Conservation (phyloP, 306 rosid species). For the Castanospermum australe region DNA sequence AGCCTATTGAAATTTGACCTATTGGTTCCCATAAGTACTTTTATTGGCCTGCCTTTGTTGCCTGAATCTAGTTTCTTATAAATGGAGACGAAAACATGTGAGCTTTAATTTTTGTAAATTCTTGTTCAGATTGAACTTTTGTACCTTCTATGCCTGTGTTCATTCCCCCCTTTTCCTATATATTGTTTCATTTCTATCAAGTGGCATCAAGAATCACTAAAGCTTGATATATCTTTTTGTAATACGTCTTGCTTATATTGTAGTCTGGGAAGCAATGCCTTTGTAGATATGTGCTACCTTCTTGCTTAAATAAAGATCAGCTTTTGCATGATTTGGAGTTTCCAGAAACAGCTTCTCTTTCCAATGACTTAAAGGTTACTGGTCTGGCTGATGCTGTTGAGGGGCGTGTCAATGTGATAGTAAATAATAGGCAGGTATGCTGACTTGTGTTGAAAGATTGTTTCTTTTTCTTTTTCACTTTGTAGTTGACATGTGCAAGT, state of each 20-base stretch:
- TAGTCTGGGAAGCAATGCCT: constrained; percentile 97
- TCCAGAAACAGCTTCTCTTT: constrained; percentile 59
- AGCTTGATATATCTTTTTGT: constrained; percentile 18
- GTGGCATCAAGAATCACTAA: constrained; percentile 22
- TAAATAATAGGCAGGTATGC: constrained; percentile 76
- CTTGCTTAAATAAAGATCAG: constrained; percentile 58
- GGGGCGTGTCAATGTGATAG: constrained; percentile 77
- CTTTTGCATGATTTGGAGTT: constrained; percentile 52
- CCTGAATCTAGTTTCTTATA: constrained; percentile 12
- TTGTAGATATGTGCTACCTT: constrained; percentile 77
- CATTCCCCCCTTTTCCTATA: not conserved
- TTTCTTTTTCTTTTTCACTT: constrained; percentile 11
- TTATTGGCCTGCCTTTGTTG: not conserved
- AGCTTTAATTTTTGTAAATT: not conserved
- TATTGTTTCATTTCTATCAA: constrained; percentile 6
- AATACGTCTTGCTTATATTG: constrained; percentile 26
- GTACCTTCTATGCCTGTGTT: not conserved
- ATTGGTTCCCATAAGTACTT: constrained; percentile 8
- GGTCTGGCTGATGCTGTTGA: constrained; percentile 90
- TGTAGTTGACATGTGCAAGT: constrained; percentile 8
- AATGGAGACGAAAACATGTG: not conserved
- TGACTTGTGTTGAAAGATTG: constrained; percentile 6
- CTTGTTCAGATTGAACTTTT: not conserved
- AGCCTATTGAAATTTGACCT: constrained; percentile 14
- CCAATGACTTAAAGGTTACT: constrained; percentile 62